Conservation (phyloP, 441 rosid genomes). For the Adansonia grandidieri region DNA sequence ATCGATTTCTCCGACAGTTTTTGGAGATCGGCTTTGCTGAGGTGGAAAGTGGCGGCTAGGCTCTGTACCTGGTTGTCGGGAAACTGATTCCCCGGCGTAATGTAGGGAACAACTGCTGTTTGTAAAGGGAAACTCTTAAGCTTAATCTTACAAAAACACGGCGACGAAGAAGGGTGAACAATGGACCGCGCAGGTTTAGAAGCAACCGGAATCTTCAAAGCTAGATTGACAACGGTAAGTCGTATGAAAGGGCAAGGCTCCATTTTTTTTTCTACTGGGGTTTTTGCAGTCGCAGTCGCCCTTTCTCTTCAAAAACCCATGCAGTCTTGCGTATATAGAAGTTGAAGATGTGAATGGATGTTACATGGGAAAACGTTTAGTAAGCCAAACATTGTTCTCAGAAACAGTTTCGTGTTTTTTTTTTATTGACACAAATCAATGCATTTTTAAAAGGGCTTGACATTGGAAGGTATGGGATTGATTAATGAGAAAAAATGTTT, state of each 20-base stretch:
- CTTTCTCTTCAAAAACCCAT: neutral
- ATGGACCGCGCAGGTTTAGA: constrained; percentile 66
- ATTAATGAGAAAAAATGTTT: constrained; percentile 13
- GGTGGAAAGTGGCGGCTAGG: constrained; percentile 73
- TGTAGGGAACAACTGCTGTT: constrained; percentile 61
- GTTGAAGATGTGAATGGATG: constrained; percentile 18
- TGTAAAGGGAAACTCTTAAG: constrained; percentile 67
- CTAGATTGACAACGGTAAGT: constrained; percentile 64
- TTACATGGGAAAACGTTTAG: neutral
- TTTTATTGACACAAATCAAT: neutral
- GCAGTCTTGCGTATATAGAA: constrained; percentile 1
- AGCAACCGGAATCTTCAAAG: constrained; percentile 68
- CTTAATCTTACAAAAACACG: constrained; percentile 79
- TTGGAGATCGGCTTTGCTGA: constrained; percentile 58
- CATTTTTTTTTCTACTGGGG: constrained; percentile 37
- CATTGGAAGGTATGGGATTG: neutral
- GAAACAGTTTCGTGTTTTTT: neutral
- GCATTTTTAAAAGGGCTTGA: neutral
- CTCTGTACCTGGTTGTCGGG: constrained; percentile 48
- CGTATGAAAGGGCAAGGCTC: constrained; percentile 96
- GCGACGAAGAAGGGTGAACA: constrained; percentile 77
- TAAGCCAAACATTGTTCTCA: neutral
- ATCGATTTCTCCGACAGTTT: constrained; percentile 59
- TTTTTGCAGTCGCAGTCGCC: neutral
- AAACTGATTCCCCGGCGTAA: constrained; percentile 43